These are phyloP conservation scores for Inga oerstediana DNA, from an alignment of 306 rosid species.

Conservation along the genomic window DNA sequence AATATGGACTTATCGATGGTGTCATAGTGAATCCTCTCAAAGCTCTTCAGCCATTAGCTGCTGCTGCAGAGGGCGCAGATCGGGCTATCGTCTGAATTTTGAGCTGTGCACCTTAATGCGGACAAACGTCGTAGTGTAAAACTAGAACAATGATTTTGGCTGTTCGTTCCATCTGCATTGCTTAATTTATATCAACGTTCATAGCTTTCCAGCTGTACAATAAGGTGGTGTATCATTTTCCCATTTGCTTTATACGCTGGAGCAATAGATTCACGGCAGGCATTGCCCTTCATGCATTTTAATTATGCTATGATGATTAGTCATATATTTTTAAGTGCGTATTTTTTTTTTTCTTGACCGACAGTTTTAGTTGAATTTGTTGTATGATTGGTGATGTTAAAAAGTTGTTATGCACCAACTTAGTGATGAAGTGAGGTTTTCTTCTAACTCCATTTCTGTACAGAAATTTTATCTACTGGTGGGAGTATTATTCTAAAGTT, in stretches of 20 bases:
- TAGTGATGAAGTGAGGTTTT: not conserved
- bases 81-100: slow-evolving; percentile 41
- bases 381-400: not conserved
- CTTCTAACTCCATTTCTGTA: not conserved
- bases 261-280: slow-evolving; percentile 15
- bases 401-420: not conserved
- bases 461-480: not conserved
- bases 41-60: slow-evolving; percentile 80
- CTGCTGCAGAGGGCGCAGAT: slow-evolving; percentile 43
- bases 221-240: slow-evolving; percentile 8
- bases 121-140: not conserved
- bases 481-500: not conserved
- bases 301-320: not conserved
- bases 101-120: not conserved
- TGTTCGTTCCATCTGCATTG: slow-evolving; percentile 26
- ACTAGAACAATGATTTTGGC: slow-evolving; percentile 39
- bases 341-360: not conserved
- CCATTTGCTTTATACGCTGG: slow-evolving; percentile 23
- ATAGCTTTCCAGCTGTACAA: slow-evolving; percentile 39
- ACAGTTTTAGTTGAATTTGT: not conserved
- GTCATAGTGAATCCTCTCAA: slow-evolving; percentile 95
- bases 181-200: slow-evolving; percentile 27
- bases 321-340: not conserved
- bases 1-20: slow-evolving; percentile 94
- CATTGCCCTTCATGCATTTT: slow-evolving; percentile 1